phyloP scores from a whole-genome alignment of 331 rosid genomes.

The Malus hybrid region DNA sequence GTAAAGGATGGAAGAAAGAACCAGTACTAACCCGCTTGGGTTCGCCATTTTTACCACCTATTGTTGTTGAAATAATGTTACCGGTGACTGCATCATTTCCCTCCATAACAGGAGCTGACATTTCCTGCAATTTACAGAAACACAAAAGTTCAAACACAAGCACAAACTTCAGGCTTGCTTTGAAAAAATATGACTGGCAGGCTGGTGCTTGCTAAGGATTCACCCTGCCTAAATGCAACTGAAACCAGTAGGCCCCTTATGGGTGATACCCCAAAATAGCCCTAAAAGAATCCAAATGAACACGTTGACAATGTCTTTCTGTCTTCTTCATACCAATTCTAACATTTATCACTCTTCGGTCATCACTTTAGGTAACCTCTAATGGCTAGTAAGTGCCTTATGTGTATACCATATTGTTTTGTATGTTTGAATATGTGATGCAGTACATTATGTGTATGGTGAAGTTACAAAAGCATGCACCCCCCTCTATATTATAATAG shows the following conservation, averaged over 20 bases:
- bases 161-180: neutral
- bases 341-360: conserved; percentile 12
- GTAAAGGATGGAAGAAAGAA: neutral
- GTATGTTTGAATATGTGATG: neutral
- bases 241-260: neutral
- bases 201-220: conserved; percentile 7
- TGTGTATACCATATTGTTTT: neutral
- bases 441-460: neutral
- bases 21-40: conserved; percentile 62
- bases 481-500: neutral
- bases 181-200: neutral
- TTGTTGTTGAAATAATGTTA: conserved; percentile 84
- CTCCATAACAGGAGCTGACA: conserved; percentile 65
- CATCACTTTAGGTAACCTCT: neutral
- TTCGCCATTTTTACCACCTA: conserved; percentile 98
- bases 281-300: neutral
- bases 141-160: neutral
- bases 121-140: conserved; percentile 58
- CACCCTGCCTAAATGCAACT: neutral
- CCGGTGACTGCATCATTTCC: conserved; percentile 86
- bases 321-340: neutral
- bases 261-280: neutral
- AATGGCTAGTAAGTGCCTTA: neutral
- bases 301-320: neutral
- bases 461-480: neutral